Evolutionary conservation across 768 basidiomycete genomes (phyloP), one percentile per base, ranked within the genome.

Genomic region (Suillus weaverae): DNA sequence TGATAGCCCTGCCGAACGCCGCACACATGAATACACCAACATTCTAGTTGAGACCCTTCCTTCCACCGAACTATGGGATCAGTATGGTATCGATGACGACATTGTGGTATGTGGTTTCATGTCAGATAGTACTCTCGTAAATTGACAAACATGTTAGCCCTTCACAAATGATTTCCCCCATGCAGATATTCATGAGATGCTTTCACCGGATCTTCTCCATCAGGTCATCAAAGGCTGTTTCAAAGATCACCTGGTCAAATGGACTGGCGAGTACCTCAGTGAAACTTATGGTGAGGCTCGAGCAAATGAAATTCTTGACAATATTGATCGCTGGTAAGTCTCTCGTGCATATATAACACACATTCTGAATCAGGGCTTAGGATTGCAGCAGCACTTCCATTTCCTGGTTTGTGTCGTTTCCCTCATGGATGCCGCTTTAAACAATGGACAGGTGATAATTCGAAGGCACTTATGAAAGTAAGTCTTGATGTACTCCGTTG

Each of bases 41-140:
- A 38, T 53, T 0, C 43, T 75, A 3, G 59, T 75, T 16, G 65
- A 70, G 5, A 63, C 36, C 1, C 68, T 72, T 30, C 66, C 72
- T 36, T 56, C 66, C 10, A 62, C 56, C 16, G 61, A 39, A 1
- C 56, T 79, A 1, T 80, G 79, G 77, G 73, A 74, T 59, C 70
- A 71, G 0, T 79, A 74, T 66, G 79, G 80, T 0, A 71, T 80
- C 59, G 62, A 70, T 64, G 64, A 35, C 5, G 76, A 78, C 48
- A 65, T 81, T 51, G 51, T 77, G 10, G 80, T 80, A 63, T 16
- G 73, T 73, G 39, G 2, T 59, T 22, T 46, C 4, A 5, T 4
- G 11, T 11, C 3, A 2, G 46, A 46, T 46, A 7, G 35, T n/a
- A 18, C 35, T 53, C 1, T 22, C 30, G 43, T 43, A 53, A 32